A percentile compares a stretch with the other conserved stretches of the same genome.
These are phyloP conservation scores for Lentinula guzmanii DNA, from an alignment of 768 basidiomycete genomes.

Conservation along the genomic window DNA sequence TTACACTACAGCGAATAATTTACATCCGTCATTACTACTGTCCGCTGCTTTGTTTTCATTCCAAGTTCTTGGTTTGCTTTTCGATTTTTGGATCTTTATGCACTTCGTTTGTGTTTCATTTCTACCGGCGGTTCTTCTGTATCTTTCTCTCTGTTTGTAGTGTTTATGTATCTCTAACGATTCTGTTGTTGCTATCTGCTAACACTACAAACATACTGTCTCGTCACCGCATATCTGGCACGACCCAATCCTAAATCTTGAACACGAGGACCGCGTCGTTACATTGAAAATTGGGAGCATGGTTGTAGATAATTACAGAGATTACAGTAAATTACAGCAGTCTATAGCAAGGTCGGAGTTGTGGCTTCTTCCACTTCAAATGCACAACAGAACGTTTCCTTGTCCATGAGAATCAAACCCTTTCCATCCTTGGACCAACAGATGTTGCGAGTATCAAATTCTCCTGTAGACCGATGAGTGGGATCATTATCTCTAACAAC, in stretches of 20 bases:
- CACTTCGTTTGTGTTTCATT: not conserved
- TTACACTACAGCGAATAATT: not conserved
- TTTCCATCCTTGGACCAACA: conserved; percentile 87
- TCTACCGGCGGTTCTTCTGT: not conserved
- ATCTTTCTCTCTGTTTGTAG: not conserved
- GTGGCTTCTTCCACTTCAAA: conserved; percentile 61
- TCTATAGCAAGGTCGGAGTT: not conserved
- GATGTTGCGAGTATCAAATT: conserved; percentile 63
- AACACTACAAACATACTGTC: not conserved
- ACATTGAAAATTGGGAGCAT: too few relatives aligned
- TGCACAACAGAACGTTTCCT: conserved; percentile 78
- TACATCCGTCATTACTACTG: not conserved
- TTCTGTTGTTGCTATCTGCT: not conserved
- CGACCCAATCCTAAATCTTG: too few relatives aligned
- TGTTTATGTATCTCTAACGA: not conserved
- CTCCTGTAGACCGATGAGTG: not conserved
- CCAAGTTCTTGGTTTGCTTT: not conserved
- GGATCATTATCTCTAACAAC: conserved; percentile 12
- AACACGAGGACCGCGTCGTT: too few relatives aligned
- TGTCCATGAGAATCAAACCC: conserved; percentile 69
- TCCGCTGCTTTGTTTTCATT: too few relatives aligned
- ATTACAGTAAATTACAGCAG: too few relatives aligned
- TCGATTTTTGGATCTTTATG: not conserved
- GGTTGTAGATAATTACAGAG: too few relatives aligned
- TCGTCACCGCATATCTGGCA: too few relatives aligned